Evolutionary conservation across 2,329 filamentous ascomycete genomes (phyloP).

Genomic region (Chalaropsis ovoidea): DNA sequence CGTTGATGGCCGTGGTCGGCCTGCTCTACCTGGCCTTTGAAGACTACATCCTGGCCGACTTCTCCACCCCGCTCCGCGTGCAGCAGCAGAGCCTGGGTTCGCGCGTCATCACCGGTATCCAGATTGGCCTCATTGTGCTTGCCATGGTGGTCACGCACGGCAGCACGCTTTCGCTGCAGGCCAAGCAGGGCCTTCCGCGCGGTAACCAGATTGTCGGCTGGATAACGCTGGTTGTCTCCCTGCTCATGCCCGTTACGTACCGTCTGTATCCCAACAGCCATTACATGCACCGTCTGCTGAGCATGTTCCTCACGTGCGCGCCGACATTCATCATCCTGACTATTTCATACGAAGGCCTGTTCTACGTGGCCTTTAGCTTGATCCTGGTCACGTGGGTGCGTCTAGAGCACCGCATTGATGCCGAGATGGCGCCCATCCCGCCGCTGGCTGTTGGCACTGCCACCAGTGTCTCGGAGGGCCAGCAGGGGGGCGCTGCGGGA

Average conservation of each 20-base stretch:
- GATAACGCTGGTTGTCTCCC: constrained; percentile 62
- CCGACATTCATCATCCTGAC: constrained; percentile 92
- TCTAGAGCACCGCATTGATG: constrained; percentile 58
- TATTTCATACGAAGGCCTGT: constrained; percentile 93
- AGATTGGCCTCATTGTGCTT: constrained; percentile 68
- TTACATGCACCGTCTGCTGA: constrained; percentile 78
- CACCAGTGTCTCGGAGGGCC: background rate
- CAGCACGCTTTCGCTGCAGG: constrained; percentile 73
- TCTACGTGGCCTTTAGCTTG: constrained; percentile 81
- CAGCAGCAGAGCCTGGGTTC: constrained; percentile 26
- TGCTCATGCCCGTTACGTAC: constrained; percentile 73
- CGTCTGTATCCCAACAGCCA: constrained; percentile 69
- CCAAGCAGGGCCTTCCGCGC: constrained; percentile 70
- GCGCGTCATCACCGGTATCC: constrained; percentile 51
- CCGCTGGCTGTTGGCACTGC: background rate
- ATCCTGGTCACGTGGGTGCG: constrained; percentile 80
- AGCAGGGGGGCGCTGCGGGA: constrained; percentile 17
- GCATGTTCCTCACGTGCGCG: constrained; percentile 86
- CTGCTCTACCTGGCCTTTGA: constrained; percentile 72
- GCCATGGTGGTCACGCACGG: constrained; percentile 80
- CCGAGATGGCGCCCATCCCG: constrained; percentile 6
- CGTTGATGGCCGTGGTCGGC: constrained; percentile 66
- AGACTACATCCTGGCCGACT: constrained; percentile 45
- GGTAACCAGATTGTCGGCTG: constrained; percentile 86
- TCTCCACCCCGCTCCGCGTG: constrained; percentile 30